Percentiles rank a stretch among this genome's conserved stretches.
phyloP scores from a whole-genome alignment of 2,329 filamentous ascomycete genomes.

The Aspergillus carbonarius region DNA sequence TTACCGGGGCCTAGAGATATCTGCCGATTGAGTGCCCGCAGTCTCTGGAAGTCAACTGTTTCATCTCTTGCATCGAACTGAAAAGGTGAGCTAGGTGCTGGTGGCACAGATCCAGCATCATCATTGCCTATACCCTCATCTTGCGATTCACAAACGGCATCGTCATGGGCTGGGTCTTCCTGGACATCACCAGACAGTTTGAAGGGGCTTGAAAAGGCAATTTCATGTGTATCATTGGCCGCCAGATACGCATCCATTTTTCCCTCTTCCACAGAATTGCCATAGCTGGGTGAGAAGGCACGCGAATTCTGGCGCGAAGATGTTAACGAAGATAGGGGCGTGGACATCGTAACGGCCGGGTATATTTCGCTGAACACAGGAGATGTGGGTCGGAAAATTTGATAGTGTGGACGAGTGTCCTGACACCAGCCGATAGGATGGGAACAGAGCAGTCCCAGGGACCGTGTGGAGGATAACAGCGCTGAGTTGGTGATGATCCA shows the following conservation, averaged over 20 bases:
- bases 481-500: not conserved
- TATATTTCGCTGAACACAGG: not conserved
- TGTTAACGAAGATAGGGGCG: constrained; percentile 43
- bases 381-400: not conserved
- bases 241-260: constrained; percentile 17
- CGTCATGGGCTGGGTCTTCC: constrained; percentile 15
- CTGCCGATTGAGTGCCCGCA: constrained; percentile 14
- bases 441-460: not conserved
- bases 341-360: constrained; percentile 33
- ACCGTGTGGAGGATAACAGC: not conserved
- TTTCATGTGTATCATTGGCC: constrained; percentile 23
- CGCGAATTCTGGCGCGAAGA: constrained; percentile 44
- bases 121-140: constrained; percentile 20
- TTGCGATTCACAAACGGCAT: constrained; percentile 19
- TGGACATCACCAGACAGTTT: constrained; percentile 18
- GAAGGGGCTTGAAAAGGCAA: constrained; percentile 29
- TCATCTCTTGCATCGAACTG: constrained; percentile 33
- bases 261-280: not conserved
- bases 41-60: constrained; percentile 32
- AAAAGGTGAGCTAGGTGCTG: constrained; percentile 40
- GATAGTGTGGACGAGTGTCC: not conserved
- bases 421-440: not conserved
- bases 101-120: constrained; percentile 22
- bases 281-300: constrained; percentile 29
- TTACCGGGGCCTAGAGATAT: constrained; percentile 12